A percentile compares a stretch with the other conserved stretches of the same genome.
These are phyloP conservation scores for Globisporangium polare DNA, from an alignment of 352 stramenopile species.

Conservation along the genomic window DNA sequence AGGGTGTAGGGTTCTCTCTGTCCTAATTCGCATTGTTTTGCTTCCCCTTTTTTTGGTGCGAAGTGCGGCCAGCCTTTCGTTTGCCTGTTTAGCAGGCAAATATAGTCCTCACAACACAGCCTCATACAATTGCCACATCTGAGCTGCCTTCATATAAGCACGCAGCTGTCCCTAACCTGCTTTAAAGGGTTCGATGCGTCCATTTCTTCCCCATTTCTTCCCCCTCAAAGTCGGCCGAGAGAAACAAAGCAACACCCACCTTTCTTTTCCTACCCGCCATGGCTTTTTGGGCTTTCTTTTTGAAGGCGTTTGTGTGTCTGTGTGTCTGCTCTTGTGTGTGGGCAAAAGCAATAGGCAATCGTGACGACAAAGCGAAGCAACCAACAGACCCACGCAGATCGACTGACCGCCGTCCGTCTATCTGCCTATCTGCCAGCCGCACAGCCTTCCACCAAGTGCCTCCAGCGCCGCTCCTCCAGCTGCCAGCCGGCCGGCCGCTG, in stretches of 20 bases:
- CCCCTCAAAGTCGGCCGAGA: neutral
- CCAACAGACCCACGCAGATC: neutral
- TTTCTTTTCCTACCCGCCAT: constrained; percentile 6
- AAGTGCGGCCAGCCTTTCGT: neutral
- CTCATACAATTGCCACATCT: neutral
- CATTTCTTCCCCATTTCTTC: constrained; percentile 10
- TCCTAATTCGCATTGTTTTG: neutral
- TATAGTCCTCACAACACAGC: neutral
- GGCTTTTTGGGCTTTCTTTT: neutral
- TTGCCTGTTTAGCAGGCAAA: neutral
- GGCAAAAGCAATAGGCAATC: neutral
- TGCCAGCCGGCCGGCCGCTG: neutral
- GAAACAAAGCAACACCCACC: constrained; percentile 1
- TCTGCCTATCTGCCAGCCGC: neutral
- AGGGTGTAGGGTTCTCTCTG: neutral
- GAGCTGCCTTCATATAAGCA: no score
- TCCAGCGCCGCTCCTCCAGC: neutral
- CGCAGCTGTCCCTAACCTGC: no score
- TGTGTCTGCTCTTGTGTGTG: neutral
- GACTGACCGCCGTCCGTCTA: no score
- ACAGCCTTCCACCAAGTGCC: neutral
- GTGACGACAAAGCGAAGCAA: neutral
- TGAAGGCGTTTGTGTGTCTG: neutral
- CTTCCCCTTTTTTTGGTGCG: constrained; percentile 9
- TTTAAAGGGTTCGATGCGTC: neutral